Base-by-base conservation (phyloP, 352 stramenopile genomes). In the Stramenopiles sp. region DNA sequence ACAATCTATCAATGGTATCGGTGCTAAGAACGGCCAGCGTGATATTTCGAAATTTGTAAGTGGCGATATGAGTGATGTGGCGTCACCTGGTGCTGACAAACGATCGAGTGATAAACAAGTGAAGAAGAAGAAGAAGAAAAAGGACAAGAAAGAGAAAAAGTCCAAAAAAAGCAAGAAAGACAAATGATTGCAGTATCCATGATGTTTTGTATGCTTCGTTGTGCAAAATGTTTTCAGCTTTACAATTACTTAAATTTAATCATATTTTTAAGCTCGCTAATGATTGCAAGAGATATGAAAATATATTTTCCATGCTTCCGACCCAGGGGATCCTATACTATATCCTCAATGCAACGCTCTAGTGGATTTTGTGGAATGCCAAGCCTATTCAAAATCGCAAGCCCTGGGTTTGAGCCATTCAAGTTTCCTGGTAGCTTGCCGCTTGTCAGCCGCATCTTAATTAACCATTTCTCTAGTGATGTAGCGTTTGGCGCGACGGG, bases 131-230 rank as follows among this genome's bases (percentile, higher is more conserved):
- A 85, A 83, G 76, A 71, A 32, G 76, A 83, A 83, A 39, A 84
- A 85, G 75, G 81, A 75, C 31, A 84, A 84, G 82, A 84, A 82
- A 81, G 80, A 82, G 81, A 83, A 80, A 30, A 83, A 84, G n/a
- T 44, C 81, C 32, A 84, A 83, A 33, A 81, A 84, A 31, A 83
- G 29, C 81, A 80, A 76, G 81, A 82, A 81, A 81, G 0, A 81
- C 7, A 7, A 55, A 83, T 32, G 82, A 81, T n/a, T n/a, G n/a
- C n/a, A n/a, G n/a, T n/a, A n/a, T n/a, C n/a, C n/a, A n/a, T n/a
- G n/a, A n/a, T n/a, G n/a, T n/a, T n/a, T n/a, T n/a, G n/a, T n/a
- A n/a, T n/a, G n/a, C n/a, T n/a, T n/a, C n/a, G n/a, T n/a, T n/a
- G n/a, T n/a, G n/a, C n/a, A n/a, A n/a, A n/a, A n/a, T n/a, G n/a